Conservation (phyloP, 2,329 filamentous ascomycete species). For the Calonectria multiphialidica region DNA sequence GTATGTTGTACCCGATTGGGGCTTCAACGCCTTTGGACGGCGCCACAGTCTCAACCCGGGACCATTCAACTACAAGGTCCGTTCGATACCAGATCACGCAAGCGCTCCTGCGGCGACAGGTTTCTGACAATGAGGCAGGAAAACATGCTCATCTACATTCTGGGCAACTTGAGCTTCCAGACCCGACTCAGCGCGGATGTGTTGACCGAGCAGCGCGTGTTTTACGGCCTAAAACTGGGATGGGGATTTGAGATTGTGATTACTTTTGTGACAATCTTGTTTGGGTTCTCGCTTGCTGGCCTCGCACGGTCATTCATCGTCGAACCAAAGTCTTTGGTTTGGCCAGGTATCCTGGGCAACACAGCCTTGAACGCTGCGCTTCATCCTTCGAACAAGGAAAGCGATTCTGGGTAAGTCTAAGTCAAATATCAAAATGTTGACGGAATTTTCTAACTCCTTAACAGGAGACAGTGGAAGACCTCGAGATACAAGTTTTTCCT, state of each 20-base stretch:
- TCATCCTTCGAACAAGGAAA: slow-evolving; percentile 53
- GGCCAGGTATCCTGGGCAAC: slow-evolving; percentile 64
- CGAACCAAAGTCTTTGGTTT: slow-evolving; percentile 61
- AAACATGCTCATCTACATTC: slow-evolving; percentile 66
- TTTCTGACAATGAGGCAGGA: slow-evolving; percentile 47
- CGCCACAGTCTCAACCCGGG: slow-evolving; percentile 54
- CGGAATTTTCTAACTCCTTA: neutral
- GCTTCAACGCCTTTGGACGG: slow-evolving; percentile 39
- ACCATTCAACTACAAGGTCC: slow-evolving; percentile 50
- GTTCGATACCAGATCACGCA: too few species aligned
- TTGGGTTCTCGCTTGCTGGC: slow-evolving; percentile 65
- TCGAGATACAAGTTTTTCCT: slow-evolving; percentile 60
- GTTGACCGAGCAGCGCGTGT: slow-evolving; percentile 46
- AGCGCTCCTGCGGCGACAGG: too few species aligned
- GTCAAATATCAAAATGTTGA: too few species aligned
- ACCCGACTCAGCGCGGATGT: slow-evolving; percentile 51
- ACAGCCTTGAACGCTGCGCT: slow-evolving; percentile 57
- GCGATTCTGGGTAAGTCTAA: slow-evolving; percentile 29
- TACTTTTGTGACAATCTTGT: slow-evolving; percentile 61
- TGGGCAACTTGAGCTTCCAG: slow-evolving; percentile 66
- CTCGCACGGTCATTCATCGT: slow-evolving; percentile 57
- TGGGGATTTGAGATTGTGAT: slow-evolving; percentile 64
- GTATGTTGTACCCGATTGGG: slow-evolving; percentile 46
- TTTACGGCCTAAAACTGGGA: slow-evolving; percentile 49
- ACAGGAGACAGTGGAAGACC: slow-evolving; percentile 46